Percentiles rank a stretch among this genome's conserved stretches.
Evolutionary conservation across 2,329 filamentous ascomycete genomes (phyloP).

Genomic region (Colletotrichum tamarilloi): DNA sequence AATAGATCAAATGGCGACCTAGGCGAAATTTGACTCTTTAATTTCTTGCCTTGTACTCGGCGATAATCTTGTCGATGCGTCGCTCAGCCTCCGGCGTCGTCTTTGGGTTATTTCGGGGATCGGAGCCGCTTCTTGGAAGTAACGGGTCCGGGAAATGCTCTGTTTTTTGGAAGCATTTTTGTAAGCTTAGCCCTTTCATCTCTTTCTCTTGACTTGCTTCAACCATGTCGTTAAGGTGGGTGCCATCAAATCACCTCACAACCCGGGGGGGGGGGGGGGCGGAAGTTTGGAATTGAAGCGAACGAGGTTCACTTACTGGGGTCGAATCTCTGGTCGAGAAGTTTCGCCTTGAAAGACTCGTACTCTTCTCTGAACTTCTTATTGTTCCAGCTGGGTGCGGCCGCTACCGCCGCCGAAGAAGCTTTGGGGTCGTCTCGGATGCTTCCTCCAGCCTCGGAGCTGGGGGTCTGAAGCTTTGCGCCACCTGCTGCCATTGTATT

Average conservation of each 20-base stretch:
- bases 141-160: conserved; percentile 61
- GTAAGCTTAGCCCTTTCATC: not conserved
- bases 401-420: not conserved
- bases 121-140: conserved; percentile 47
- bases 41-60: conserved; percentile 19
- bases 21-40: not conserved
- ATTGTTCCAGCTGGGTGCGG: conserved; percentile 40
- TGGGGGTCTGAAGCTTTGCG: conserved; percentile 25
- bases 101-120: conserved; percentile 48
- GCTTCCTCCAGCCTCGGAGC: conserved; percentile 27
- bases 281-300: not conserved
- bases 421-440: conserved; percentile 41
- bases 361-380: conserved; percentile 57
- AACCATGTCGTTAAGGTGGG: not conserved
- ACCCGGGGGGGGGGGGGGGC: too few species aligned
- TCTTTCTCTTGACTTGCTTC: not conserved
- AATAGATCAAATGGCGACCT: not conserved
- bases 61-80: conserved; percentile 49
- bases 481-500: conserved; percentile 20
- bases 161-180: conserved; percentile 11
- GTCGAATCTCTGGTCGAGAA: conserved; percentile 59
- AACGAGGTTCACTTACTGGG: conserved; percentile 43
- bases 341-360: conserved; percentile 49
- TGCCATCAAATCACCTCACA: too few species aligned
- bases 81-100: conserved; percentile 55